Base-by-base conservation (phyloP, 768 basidiomycete species). In the Amylocystis lapponica region DNA sequence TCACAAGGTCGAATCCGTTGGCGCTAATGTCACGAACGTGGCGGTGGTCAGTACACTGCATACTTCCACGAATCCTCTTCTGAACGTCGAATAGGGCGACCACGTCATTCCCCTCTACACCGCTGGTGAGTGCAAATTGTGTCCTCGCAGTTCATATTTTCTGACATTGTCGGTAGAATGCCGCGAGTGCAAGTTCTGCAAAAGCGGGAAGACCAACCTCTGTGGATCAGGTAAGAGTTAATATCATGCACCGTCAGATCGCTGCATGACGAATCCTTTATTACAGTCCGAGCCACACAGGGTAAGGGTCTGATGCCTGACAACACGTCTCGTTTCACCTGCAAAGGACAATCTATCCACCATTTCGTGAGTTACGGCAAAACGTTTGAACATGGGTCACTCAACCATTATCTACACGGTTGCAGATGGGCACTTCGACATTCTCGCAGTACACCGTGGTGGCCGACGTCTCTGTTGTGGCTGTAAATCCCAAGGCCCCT, bases 361-460 rank as follows among this genome's bases (percentile, higher is more conserved):
- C 95, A 98, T 64, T 99, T 99, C 57, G 92, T 95, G 50, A 51
- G 88, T 69, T 6, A n/a, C n/a, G n/a, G n/a, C n/a, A n/a, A n/a
- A n/a, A 33, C 39, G 20, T 31, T 19, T 34, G 21, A 17, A 14
- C 36, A 33, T 39, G 10, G 20, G 5, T 26, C n/a, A n/a, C n/a
- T n/a, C n/a, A n/a, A n/a, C n/a, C n/a, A n/a, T n/a, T n/a, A 38
- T 37, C 27, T 30, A 46, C 36, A 43, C 30, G 9, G 14, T 27
- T 33, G 6, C 13, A 96, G 93, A 99, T 98, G 96, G 96, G 96
- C 32, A 91, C 86, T 21, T 98, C 95, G 25, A 95, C 96, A 2
- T 99, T 99, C 72, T 96, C 95, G n/a, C 94, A 98, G 63, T 99
- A 98, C 72, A 96, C 96, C 7, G 96, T 99, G 46, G 92, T 99